Evolutionary conservation across 345 rosid species (phyloP), one percentile per base, ranked within the genome.

Genomic region (Eutrema yunnanense): DNA sequence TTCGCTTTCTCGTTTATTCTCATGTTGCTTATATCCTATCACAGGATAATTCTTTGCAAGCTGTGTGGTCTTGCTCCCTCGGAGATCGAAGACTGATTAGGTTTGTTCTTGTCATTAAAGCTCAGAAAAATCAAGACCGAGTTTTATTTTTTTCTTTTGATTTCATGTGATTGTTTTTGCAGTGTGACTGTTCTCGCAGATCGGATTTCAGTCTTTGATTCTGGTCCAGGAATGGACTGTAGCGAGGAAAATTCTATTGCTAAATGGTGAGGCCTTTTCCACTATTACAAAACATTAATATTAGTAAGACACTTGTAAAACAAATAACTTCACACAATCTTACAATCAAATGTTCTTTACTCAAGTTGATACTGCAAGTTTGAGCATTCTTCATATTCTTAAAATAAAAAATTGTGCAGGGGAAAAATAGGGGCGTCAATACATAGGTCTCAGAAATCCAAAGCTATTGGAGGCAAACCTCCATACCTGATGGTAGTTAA

Each of bases 1-100:
- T 43, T 48, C 8, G 6, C 4, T 22, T 6, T 30, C 36, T 46
- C 2, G 49, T 33, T 57, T 33, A 16, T 48, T 48, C 53, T 5
- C 41, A 44, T 69, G 12, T 7, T 74, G 19, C 65, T n/a, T 36
- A 30, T 76, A 58, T n/a, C n/a, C n/a, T n/a, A n/a, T 70, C 12
- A 51, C 82, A 88, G 96, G 93, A 88, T 55, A 88, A 88, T 73
- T 90, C 93, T 16, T 77, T 90, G 78, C 96, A 90, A 85, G 96
- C 93, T 40, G 86, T 90, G 11, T 88, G 92, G 91, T 69, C 76
- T 30, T 82, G 79, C 52, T 67, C 69, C 19, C 37, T 30, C 32
- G 53, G 64, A 30, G 73, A 74, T 5, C 73, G 81, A 76, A 85
- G 84, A 80, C 62, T 84, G 57, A 88, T 90, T 34, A 78, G 93